Evolutionary conservation across 2,329 filamentous ascomycete species (phyloP).

Genomic region (Penicillium sp.): DNA sequence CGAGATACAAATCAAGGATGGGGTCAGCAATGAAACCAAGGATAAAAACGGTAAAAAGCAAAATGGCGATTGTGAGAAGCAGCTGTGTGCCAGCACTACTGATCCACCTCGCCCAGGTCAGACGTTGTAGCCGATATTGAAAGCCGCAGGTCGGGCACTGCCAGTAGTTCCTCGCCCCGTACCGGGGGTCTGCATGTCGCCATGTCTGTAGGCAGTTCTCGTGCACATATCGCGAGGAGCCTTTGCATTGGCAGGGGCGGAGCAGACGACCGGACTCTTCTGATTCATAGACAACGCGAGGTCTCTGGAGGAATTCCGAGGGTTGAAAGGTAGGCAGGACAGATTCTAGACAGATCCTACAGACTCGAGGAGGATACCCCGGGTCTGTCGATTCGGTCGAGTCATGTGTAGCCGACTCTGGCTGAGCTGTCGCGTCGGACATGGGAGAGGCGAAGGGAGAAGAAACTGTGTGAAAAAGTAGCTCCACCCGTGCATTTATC

Average conservation of each 20-base stretch:
- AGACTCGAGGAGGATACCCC: constrained; percentile 65
- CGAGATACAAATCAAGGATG: constrained; percentile 81
- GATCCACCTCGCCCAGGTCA: constrained; percentile 69
- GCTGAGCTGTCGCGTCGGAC: constrained; percentile 17
- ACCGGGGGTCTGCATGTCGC: constrained; percentile 67
- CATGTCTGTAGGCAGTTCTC: constrained; percentile 81
- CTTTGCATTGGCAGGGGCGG: constrained; percentile 89
- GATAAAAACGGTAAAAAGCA: constrained; percentile 68
- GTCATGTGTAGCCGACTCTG: constrained; percentile 17
- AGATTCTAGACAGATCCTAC: constrained; percentile 82
- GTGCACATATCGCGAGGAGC: constrained; percentile 88
- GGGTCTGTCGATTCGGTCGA: background rate
- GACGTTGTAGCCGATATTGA: constrained; percentile 70
- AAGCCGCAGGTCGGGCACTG: constrained; percentile 85
- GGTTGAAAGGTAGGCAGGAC: constrained; percentile 58
- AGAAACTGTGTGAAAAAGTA: background rate
- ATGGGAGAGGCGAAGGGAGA: background rate
- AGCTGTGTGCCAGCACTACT: constrained; percentile 65
- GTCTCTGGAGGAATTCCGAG: constrained; percentile 54
- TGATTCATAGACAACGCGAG: constrained; percentile 66
- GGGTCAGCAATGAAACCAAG: constrained; percentile 91
- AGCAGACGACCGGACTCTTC: constrained; percentile 74
- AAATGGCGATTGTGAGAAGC: constrained; percentile 64
- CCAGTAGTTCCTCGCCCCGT: constrained; percentile 68
- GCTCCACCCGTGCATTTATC: constrained; percentile 2